phyloP scores from a whole-genome alignment of 306 rosid species.

The Trichosanthes truncata region DNA sequence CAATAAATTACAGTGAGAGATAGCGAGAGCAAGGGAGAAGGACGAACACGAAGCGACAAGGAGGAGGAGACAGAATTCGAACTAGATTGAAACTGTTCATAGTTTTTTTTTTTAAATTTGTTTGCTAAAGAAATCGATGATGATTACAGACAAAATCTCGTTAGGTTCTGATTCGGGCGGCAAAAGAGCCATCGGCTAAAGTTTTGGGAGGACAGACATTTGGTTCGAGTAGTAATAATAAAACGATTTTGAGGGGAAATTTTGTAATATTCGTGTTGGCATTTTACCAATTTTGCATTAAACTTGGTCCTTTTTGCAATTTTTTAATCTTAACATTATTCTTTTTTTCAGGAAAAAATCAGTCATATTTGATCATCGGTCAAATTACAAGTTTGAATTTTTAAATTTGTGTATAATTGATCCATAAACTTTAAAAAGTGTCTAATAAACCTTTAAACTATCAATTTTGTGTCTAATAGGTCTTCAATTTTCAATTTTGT shows the following conservation, averaged over 20 bases:
- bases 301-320: not conserved
- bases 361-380: no score
- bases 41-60: conserved; percentile 17
- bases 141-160: not conserved
- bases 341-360: not conserved
- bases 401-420: no score
- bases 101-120: not conserved
- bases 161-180: conserved; percentile 8
- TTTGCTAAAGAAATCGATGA: not conserved
- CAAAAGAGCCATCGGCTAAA: conserved; percentile 10
- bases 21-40: not conserved
- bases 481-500: no score
- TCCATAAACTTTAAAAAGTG: no score
- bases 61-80: not conserved
- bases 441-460: no score
- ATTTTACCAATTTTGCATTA: not conserved
- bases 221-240: not conserved
- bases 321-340: not conserved
- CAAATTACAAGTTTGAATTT: no score
- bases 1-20: not conserved
- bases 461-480: no score
- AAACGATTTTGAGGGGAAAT: not conserved
- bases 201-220: not conserved
- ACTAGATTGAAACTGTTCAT: not conserved
- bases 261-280: not conserved